Evolutionary conservation across 441 rosid species (phyloP), one percentile per base, ranked within the genome.

Genomic region (Arabidopsis hybrid): DNA sequence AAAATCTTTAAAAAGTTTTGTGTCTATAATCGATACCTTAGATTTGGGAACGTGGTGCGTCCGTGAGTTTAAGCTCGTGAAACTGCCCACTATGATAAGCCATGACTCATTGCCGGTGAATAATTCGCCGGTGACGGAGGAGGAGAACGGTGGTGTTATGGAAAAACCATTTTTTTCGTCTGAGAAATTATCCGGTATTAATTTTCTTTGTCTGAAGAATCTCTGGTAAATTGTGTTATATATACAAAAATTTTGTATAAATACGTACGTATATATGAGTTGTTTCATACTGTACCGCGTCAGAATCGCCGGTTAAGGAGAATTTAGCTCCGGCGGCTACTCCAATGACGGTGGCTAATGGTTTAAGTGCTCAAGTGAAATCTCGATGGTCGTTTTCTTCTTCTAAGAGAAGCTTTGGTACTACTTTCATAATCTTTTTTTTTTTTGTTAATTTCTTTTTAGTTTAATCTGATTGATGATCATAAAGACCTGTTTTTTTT

Each of bases 11-110:
- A 49, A 4, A 31, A 16, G 11, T 14, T 43, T 14, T 50, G 1
- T 38, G 60, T 40, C 55, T 17, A 32, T 52, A 40, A 12, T 26
- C 8, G 31, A 42, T 17, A 6, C 32, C 32, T 59, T 47, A 4
- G 60, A 49, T 78, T 86, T 86, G 89, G 85, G 85, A 82, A 82
- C 87, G 39, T 87, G 91, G 89, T 51, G 87, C 55, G 21, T 86
- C 91, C 7, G 59, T 80, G 34, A 77, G 77, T 59, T 79, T 67
- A 85, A 83, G 59, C 61, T 80, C 39, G 34, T 79, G 61, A 80
- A 79, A 64, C 58, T 62, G 1, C 82, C 70, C 38, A 76, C 73
- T 59, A 82, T 77, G 76, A 76, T 65, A 62, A 80, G 78, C 60
- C 80, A 89, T 12, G 82, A 85, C 17, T 71, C 60, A 1, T 52